Evolutionary conservation across 2,329 filamentous ascomycete species (phyloP).

Genomic region (Coniochaeta sp.): DNA sequence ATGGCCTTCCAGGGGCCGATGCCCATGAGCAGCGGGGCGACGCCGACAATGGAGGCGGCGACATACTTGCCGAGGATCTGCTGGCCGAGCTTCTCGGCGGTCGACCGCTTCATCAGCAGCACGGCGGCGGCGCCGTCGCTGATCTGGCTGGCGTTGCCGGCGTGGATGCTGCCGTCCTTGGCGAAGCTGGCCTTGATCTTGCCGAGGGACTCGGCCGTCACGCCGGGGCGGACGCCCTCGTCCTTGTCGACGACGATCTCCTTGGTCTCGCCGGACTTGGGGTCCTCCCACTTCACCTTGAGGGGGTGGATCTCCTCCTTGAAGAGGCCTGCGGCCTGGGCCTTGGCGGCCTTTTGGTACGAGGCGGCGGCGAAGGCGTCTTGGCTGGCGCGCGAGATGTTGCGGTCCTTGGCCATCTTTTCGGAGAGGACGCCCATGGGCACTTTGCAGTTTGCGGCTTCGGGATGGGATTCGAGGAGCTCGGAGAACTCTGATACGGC

Average conservation of each 20-base stretch:
- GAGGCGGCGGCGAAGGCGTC: slow-evolving; percentile 92
- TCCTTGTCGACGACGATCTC: slow-evolving; percentile 77
- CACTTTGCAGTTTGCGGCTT: slow-evolving; percentile 93
- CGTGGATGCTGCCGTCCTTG: slow-evolving; percentile 89
- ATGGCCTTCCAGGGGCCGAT: slow-evolving; percentile 94
- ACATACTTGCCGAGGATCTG: slow-evolving; percentile 90
- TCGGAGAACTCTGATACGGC: slow-evolving; percentile 93
- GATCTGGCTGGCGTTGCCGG: slow-evolving; percentile 92
- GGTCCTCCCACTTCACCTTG: slow-evolving; percentile 80
- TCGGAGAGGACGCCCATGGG: slow-evolving; percentile 93
- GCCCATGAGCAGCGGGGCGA: slow-evolving; percentile 91
- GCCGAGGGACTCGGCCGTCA: slow-evolving; percentile 78
- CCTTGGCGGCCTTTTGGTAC: slow-evolving; percentile 82
- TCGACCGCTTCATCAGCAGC: slow-evolving; percentile 89
- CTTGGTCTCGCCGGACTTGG: slow-evolving; percentile 80
- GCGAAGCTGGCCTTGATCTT: slow-evolving; percentile 90
- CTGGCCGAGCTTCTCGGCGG: slow-evolving; percentile 81
- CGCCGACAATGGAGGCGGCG: slow-evolving; percentile 74
- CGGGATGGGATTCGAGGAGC: slow-evolving; percentile 69
- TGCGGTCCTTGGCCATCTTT: slow-evolving; percentile 83
- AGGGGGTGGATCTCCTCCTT: slow-evolving; percentile 84
- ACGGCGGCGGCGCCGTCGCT: slow-evolving; percentile 94
- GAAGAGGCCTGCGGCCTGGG: slow-evolving; percentile 85
- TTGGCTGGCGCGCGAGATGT: slow-evolving; percentile 64
- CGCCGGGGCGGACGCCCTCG: slow-evolving; percentile 78